phyloP scores from a whole-genome alignment of 306 rosid species.

The Echinosophora koreensis region DNA sequence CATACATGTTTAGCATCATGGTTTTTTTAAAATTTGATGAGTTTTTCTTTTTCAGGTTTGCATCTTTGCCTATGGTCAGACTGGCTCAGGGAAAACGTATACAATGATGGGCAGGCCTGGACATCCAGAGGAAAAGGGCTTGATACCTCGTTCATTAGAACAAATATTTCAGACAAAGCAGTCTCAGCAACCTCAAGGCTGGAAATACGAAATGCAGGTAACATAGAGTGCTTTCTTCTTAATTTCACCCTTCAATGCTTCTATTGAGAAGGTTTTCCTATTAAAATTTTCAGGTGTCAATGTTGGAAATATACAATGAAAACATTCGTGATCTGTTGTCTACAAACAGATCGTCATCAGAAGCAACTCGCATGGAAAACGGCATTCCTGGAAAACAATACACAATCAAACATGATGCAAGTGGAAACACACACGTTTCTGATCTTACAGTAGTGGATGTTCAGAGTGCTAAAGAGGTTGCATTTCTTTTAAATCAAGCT shows the following conservation, averaged over 20 bases:
- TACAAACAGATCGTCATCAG: conserved; percentile 64
- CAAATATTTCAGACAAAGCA: conserved; percentile 87
- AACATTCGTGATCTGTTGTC: conserved; percentile 86
- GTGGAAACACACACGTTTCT: conserved; percentile 80
- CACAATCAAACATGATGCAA: conserved; percentile 86
- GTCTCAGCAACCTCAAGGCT: conserved; percentile 85
- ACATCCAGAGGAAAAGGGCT: conserved; percentile 76
- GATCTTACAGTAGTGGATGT: conserved; percentile 96
- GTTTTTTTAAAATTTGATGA: conserved; percentile 32
- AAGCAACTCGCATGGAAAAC: conserved; percentile 60
- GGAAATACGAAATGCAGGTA: conserved; percentile 99
- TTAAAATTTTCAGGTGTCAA: conserved; percentile 70
- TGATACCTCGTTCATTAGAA: conserved; percentile 93
- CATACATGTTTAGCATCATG: background rate
- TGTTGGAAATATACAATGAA: conserved; percentile 98
- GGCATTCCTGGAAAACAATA: conserved; percentile 82
- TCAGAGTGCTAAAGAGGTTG: conserved; percentile 86
- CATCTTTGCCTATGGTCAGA: conserved; percentile 97
- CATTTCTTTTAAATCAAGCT: conserved; percentile 87
- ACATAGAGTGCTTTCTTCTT: conserved; percentile 40
- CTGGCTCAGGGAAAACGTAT: conserved; percentile 97
- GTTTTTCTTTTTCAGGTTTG: conserved; percentile 76
- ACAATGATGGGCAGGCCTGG: conserved; percentile 99
- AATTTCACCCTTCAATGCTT: background rate
- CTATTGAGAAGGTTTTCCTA: conserved; percentile 24